Evolutionary conservation across 768 basidiomycete species (phyloP).

Genomic region (Hericium alpestre): DNA sequence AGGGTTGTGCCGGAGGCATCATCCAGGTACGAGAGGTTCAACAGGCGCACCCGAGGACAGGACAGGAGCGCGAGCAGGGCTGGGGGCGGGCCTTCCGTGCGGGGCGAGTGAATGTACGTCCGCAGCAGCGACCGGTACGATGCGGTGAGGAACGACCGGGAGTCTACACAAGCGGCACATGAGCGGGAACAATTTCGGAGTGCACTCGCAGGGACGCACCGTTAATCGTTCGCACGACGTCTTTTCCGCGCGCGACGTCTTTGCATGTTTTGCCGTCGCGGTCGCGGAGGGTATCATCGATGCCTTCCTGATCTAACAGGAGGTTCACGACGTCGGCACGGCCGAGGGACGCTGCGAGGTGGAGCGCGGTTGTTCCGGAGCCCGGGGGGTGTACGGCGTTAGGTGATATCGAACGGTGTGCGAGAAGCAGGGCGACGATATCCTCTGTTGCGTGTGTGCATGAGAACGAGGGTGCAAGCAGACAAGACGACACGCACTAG

Average conservation of each 20-base stretch:
- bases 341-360: slow-evolving; percentile 65
- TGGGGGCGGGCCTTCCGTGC: slow-evolving; percentile 22
- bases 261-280: slow-evolving; percentile 51
- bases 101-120: slow-evolving; percentile 59
- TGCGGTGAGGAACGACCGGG: slow-evolving; percentile 64
- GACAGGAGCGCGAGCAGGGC: slow-evolving; percentile 49
- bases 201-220: slow-evolving; percentile 30
- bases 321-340: slow-evolving; percentile 63
- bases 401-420: slow-evolving; percentile 68
- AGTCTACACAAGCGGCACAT: slow-evolving; percentile 37
- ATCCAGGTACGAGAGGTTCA: slow-evolving; percentile 77
- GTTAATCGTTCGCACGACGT: slow-evolving; percentile 55
- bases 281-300: slow-evolving; percentile 73
- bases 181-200: neutral
- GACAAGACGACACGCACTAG: slow-evolving; percentile 34
- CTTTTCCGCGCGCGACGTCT: slow-evolving; percentile 65
- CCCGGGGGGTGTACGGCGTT: slow-evolving; percentile 66
- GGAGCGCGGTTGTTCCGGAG: slow-evolving; percentile 63
- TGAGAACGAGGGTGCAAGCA: neutral
- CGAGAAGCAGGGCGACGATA: slow-evolving; percentile 57
- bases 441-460: slow-evolving; percentile 33
- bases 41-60: slow-evolving; percentile 54
- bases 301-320: slow-evolving; percentile 66
- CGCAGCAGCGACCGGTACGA: slow-evolving; percentile 65
- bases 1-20: slow-evolving; percentile 66